Conservation (phyloP, 2,329 filamentous ascomycete genomes). For the Pseudohalonectria lignicola region DNA sequence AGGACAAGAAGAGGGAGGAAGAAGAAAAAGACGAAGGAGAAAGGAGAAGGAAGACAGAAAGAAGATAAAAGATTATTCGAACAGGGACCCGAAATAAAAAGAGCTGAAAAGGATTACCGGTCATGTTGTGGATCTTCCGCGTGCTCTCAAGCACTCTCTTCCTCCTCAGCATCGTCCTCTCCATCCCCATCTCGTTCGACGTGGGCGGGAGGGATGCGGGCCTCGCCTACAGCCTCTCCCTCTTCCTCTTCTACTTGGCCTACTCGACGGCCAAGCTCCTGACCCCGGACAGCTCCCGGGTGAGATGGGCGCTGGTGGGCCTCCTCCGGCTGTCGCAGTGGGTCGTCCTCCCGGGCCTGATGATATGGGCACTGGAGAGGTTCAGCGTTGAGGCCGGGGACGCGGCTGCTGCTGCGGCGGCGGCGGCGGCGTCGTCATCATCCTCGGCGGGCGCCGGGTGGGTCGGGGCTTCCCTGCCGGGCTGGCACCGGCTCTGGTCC, state of each 20-base stretch:
- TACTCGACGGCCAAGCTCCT: conserved; percentile 72
- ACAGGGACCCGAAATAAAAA: too few species aligned
- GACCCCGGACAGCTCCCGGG: conserved; percentile 64
- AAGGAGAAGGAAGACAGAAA: too few species aligned
- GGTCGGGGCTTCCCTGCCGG: conserved; percentile 11
- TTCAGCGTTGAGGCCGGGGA: conserved; percentile 83
- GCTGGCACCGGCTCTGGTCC: background rate
- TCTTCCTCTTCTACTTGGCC: conserved; percentile 83
- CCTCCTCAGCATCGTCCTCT: conserved; percentile 85
- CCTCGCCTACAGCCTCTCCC: conserved; percentile 80
- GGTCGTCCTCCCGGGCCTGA: conserved; percentile 70
- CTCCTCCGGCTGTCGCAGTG: conserved; percentile 70
- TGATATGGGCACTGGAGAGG: conserved; percentile 93
- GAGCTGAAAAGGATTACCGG: too few species aligned
- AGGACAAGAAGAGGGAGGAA: too few species aligned
- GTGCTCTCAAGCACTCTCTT: conserved; percentile 73
- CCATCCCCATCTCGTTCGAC: conserved; percentile 94
- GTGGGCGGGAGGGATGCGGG: conserved; percentile 92
- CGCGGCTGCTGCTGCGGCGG: conserved; percentile 61
- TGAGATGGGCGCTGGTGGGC: conserved; percentile 61
- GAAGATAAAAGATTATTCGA: too few species aligned
- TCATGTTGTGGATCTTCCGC: conserved; percentile 75
- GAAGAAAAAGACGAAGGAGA: too few species aligned
- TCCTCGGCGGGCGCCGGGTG: conserved; percentile 2
- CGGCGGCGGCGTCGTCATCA: conserved; percentile 31